Base-by-base conservation (phyloP, 495 filamentous ascomycete species). In the Wilcoxina mikolae region DNA sequence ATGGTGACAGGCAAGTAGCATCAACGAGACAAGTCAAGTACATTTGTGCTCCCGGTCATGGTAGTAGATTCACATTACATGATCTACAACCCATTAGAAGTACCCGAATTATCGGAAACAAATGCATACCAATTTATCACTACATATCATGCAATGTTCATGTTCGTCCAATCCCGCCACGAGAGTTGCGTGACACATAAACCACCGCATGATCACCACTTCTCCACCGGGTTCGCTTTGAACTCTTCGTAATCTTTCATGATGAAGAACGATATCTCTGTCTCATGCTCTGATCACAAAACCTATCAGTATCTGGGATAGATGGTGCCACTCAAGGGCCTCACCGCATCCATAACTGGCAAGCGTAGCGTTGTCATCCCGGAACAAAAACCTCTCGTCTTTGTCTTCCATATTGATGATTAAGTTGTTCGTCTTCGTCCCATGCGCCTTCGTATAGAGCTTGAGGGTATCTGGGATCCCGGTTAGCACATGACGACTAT, bases 371-470 rank as follows among this genome's bases (percentile, higher is more conserved):
- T 20, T 29, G 2, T 64, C 65, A 26, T 67, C 61, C 0, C 51
- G 38, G 28, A 65, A 67, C 26, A 67, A 54, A 20, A 62, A 31
- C 7, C 38, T 26, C 7, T 67, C 64, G 10, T 62, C 54, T 24
- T 56, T 54, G 33, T 67, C 65, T 29, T 67, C 65, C 60, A 67
- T 61, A 28, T 67, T 67, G 29, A 67, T 67, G 26, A 67, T 67
- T 17, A 67, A 45, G 50, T 67, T 67, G 26, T 55, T 66, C 2
- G 65, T 67, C 39, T 67, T 67, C 17, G 65, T 67, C 0, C 65
- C 65, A 29, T 67, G 65, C 2, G 65, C 58, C 28, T 67, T 67
- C 18, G 60, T 67, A 39, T 67, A 67, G 2, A 67, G 58, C 38
- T 67, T 67, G 4, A 67, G 55, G 11, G 65, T 65, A 57, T 67